phyloP scores from a whole-genome alignment of 306 rosid genomes.

The Vachellia pachyceras region DNA sequence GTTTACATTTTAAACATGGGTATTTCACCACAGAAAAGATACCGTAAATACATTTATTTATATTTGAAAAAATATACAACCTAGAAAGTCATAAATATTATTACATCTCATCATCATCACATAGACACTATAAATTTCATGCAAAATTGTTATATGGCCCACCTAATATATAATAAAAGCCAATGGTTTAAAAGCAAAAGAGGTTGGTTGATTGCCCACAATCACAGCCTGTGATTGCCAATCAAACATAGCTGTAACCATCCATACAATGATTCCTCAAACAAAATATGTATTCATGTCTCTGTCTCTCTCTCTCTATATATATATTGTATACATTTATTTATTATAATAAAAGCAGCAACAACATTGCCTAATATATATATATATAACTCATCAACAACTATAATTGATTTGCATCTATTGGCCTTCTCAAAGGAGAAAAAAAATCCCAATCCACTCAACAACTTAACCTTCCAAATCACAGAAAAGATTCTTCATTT shows the following conservation, averaged over 20 bases:
- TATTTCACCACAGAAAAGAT: too few species aligned
- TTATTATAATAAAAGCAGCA: neutral
- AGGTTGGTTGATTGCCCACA: conserved; percentile 7
- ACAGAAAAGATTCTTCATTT: neutral
- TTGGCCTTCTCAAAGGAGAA: neutral
- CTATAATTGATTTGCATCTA: neutral
- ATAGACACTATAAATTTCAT: too few species aligned
- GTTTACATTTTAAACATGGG: too few species aligned
- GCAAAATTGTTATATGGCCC: neutral
- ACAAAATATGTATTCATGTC: neutral
- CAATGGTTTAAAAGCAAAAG: neutral
- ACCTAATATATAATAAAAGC: neutral
- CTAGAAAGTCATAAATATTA: too few species aligned
- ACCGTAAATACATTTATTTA: too few species aligned
- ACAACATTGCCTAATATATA: neutral
- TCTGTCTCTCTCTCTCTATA: too few species aligned
- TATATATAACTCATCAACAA: neutral
- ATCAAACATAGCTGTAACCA: conserved; percentile 12
- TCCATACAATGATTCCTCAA: neutral
- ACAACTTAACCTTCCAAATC: neutral
- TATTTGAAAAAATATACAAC: too few species aligned
- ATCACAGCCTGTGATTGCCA: conserved; percentile 12
- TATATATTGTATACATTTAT: too few species aligned
- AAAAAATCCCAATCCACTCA: neutral
- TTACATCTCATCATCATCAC: too few species aligned